phyloP scores from a whole-genome alignment of 2,329 filamentous ascomycete genomes.

The Xylariaceae sp. region DNA sequence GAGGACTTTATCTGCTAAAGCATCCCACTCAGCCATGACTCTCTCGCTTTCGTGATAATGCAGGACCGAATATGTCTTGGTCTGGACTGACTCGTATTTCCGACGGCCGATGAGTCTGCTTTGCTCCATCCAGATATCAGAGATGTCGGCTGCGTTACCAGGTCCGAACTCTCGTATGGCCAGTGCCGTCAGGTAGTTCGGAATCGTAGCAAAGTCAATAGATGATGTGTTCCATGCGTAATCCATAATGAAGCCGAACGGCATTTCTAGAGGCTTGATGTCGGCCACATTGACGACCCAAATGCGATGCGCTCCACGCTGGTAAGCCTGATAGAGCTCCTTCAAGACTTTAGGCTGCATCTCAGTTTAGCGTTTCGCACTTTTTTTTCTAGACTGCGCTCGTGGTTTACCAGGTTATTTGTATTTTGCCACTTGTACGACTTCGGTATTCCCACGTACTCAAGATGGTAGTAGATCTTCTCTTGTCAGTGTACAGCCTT shows the following conservation, averaged over 20 bases:
- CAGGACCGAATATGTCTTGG: conserved; percentile 33
- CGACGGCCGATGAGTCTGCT: neutral
- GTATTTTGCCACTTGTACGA: conserved; percentile 61
- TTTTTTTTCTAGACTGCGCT: conserved; percentile 28
- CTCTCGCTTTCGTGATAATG: conserved; percentile 20
- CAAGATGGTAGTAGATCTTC: conserved; percentile 41
- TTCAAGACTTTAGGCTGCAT: conserved; percentile 36
- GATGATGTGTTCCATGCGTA: conserved; percentile 29
- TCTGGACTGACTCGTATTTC: conserved; percentile 15
- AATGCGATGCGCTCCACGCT: conserved; percentile 55
- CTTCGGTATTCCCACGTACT: conserved; percentile 46
- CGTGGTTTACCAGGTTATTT: conserved; percentile 43
- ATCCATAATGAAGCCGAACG: neutral
- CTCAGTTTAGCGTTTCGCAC: conserved; percentile 47
- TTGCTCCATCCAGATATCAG: neutral
- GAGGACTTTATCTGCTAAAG: conserved; percentile 10
- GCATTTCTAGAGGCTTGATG: conserved; percentile 46
- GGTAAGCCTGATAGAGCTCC: conserved; percentile 55
- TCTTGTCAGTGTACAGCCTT: too few species aligned
- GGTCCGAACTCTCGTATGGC: neutral
- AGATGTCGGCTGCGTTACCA: neutral
- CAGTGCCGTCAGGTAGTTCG: conserved; percentile 35
- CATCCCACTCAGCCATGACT: neutral
- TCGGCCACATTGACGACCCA: conserved; percentile 69
- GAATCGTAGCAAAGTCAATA: conserved; percentile 42